Evolutionary conservation across 1,284 basidiomycete genomes (phyloP), one percentile per base, ranked within the genome.

Genomic region (Ganoderma leucocontextum): DNA sequence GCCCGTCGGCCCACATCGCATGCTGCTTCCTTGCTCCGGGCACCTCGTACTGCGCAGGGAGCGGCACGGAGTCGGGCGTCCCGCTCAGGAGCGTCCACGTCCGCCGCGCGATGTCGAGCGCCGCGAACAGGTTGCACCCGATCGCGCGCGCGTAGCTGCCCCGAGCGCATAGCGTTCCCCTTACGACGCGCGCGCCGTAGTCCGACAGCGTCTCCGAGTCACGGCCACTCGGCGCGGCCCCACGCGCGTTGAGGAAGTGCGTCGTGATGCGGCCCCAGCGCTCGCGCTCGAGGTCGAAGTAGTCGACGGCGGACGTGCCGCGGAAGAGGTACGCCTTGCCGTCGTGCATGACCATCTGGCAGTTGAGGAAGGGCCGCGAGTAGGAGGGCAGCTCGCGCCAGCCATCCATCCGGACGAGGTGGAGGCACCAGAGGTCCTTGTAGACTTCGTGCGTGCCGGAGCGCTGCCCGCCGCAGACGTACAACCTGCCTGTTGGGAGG

Each of bases 271-370:
- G 65, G 0, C 75, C 74, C 80, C 81, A 82, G 29, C 60, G 72
- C 62, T 79, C 76, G 4, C 70, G 76, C 44, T 70, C 70, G 19
- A 82, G 76, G 68, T 82, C 81, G 63, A 81, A 80, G 73, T 71
- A 79, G 65, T 80, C 78, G 62, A 82, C 52, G 0, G 66, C 35
- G 2, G 68, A 62, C 4, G 61, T 53, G 9, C 80, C 80, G 8
- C 72, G 76, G 73, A 79, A 80, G 47, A 80, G 73, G 62, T 81
- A 80, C 3, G 80, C 81, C 66, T 79, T 80, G 33, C 75, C 66
- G 2, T 76, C 74, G 69, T 79, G 71, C n/a, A 80, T 75, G 41
- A 64, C 70, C 73, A 80, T 78, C 25, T 74, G 70, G 73, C 75
- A 78, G 38, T 65, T 66, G 4, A 68, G 76, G 72, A 69, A 69